phyloP scores from a whole-genome alignment of 2,329 filamentous ascomycete genomes.

The Diplodia mutila region DNA sequence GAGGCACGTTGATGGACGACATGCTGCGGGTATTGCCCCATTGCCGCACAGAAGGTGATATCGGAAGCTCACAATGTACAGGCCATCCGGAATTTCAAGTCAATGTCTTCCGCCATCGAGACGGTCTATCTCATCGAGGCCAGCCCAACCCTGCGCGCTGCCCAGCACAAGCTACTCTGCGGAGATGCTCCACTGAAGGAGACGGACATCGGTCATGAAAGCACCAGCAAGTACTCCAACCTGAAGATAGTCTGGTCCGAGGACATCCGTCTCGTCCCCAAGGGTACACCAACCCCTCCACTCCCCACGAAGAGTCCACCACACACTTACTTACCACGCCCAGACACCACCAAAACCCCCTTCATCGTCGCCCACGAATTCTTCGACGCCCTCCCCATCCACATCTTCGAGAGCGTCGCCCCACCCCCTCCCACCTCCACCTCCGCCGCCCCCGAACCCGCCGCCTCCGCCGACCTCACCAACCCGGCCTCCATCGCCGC shows the following conservation, averaged over 20 bases:
- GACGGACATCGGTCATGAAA: slow-evolving; percentile 73
- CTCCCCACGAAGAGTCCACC: neutral
- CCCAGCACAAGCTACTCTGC: slow-evolving; percentile 83
- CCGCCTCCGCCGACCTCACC: slow-evolving; percentile 39
- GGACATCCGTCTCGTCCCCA: slow-evolving; percentile 80
- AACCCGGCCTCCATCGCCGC: slow-evolving; percentile 45
- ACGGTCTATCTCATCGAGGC: slow-evolving; percentile 94
- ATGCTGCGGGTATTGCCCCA: slow-evolving; percentile 72
- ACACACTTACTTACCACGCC: slow-evolving; percentile 30
- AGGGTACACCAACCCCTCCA: slow-evolving; percentile 52
- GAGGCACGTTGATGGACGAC: slow-evolving; percentile 96
- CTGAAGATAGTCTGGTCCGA: slow-evolving; percentile 84
- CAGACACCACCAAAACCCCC: slow-evolving; percentile 71
- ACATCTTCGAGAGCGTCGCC: slow-evolving; percentile 82
- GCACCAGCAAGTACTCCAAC: slow-evolving; percentile 69
- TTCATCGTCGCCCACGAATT: slow-evolving; percentile 98
- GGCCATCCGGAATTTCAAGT: slow-evolving; percentile 83
- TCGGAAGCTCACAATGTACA: slow-evolving; percentile 43
- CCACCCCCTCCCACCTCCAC: slow-evolving; percentile 42
- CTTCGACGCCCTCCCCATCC: slow-evolving; percentile 96
- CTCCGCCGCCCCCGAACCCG: slow-evolving; percentile 49
- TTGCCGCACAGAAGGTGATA: neutral
- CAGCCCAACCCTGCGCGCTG: slow-evolving; percentile 74
- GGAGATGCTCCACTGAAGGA: slow-evolving; percentile 70
- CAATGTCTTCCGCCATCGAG: slow-evolving; percentile 75